phyloP scores from a whole-genome alignment of 768 basidiomycete genomes.

The Kondoa malvinella region DNA sequence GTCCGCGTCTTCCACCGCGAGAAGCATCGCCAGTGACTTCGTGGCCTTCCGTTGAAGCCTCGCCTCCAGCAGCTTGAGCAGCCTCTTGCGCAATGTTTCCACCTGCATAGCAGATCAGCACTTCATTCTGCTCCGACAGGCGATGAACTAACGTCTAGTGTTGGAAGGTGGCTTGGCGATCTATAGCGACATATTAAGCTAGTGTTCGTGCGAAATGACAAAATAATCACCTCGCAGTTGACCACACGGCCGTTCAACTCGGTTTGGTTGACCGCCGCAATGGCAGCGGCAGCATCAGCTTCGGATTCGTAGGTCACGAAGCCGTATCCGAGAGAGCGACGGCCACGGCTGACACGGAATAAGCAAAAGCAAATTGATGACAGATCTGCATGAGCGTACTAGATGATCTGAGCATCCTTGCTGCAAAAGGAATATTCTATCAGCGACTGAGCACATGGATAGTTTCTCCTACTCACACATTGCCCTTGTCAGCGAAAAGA shows the following conservation, averaged over 20 bases:
- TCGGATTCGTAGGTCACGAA: slow-evolving; percentile 67
- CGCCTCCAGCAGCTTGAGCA: slow-evolving; percentile 8
- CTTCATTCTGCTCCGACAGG: not conserved
- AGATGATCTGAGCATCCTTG: slow-evolving; percentile 66
- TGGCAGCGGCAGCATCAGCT: slow-evolving; percentile 72
- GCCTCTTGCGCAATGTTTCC: slow-evolving; percentile 6
- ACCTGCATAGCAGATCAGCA: not conserved
- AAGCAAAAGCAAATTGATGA: not conserved
- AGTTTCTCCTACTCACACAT: slow-evolving; percentile 52
- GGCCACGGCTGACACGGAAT: slow-evolving; percentile 41
- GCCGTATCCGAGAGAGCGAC: slow-evolving; percentile 76
- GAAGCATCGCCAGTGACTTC: not conserved
- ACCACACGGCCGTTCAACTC: slow-evolving; percentile 77
- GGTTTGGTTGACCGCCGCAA: slow-evolving; percentile 66
- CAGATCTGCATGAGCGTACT: slow-evolving; percentile 26
- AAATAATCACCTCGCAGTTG: slow-evolving; percentile 45
- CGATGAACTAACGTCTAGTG: not conserved
- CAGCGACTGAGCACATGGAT: slow-evolving; percentile 2
- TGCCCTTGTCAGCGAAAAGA: slow-evolving; percentile 74
- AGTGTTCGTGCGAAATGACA: not conserved
- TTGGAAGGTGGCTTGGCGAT: slow-evolving; percentile 54
- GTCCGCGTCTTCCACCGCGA: not conserved
- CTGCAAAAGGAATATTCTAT: slow-evolving; percentile 34
- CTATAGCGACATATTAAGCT: slow-evolving; percentile 19
- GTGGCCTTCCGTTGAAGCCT: not conserved